Conservation (phyloP, 2,329 filamentous ascomycete species). For the Diplodia intermedia region DNA sequence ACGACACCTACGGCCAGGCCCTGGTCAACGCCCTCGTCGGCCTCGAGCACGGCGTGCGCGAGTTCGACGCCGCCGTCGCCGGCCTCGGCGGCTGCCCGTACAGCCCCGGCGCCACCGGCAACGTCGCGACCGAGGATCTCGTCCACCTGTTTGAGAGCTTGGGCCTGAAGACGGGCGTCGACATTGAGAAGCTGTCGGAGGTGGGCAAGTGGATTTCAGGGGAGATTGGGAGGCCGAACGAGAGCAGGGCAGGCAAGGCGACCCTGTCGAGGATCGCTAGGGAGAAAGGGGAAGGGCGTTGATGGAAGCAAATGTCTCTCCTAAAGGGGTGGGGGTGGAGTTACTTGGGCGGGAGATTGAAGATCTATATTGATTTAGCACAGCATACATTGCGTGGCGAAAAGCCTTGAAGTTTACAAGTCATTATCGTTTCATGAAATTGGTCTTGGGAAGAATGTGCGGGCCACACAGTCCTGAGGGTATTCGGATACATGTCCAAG, state of each 20-base stretch:
- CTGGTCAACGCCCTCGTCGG: constrained; percentile 81
- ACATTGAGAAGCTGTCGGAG: constrained; percentile 46
- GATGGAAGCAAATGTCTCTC: neutral
- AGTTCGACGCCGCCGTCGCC: constrained; percentile 80
- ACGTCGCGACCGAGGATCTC: constrained; percentile 84
- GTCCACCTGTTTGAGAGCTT: constrained; percentile 77
- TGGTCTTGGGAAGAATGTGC: neutral
- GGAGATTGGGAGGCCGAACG: constrained; percentile 46
- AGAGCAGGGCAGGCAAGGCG: constrained; percentile 46
- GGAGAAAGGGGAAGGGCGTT: constrained; percentile 19
- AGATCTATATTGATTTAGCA: neutral
- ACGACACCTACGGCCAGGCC: constrained; percentile 87
- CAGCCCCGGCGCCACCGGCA: constrained; percentile 83
- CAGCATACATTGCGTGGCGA: neutral
- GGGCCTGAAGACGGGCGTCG: constrained; percentile 75
- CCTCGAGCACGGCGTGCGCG: constrained; percentile 77
- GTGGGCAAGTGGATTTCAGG: constrained; percentile 50
- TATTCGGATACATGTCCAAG: neutral
- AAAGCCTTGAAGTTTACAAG: neutral
- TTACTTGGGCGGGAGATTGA: constrained; percentile 3
- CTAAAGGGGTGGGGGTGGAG: neutral
- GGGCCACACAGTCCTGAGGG: no score
- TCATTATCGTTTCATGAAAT: neutral
- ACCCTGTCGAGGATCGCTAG: constrained; percentile 29
- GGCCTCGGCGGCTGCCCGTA: constrained; percentile 87